These are phyloP conservation scores for Sphaerosporella brunnea DNA, from an alignment of 495 filamentous ascomycete species.

Conservation along the genomic window DNA sequence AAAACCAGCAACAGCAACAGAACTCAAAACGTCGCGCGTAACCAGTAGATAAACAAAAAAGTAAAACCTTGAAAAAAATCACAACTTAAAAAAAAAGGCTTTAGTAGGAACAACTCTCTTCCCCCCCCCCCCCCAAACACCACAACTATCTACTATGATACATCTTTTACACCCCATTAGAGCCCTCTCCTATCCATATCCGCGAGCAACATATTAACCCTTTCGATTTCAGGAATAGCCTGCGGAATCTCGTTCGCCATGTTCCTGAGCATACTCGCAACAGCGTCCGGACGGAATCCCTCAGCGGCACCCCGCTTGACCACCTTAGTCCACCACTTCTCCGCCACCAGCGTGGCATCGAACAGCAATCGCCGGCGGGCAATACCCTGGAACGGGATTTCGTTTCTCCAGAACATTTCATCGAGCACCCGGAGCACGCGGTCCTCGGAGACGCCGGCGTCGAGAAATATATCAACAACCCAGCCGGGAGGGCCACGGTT, in stretches of 20 bases:
- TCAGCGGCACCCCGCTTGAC: conserved; percentile 33
- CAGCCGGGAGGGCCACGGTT: conserved; percentile 51
- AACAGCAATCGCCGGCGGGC: conserved; percentile 42
- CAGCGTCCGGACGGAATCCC: not conserved
- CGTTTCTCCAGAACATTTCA: conserved; percentile 62
- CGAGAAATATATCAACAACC: conserved; percentile 65
- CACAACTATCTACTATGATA: too few species aligned
- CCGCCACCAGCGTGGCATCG: conserved; percentile 44
- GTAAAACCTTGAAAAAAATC: too few species aligned
- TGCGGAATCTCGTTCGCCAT: not conserved
- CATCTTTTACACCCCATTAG: not conserved
- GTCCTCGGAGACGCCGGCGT: conserved; percentile 57
- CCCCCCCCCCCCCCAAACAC: too few species aligned
- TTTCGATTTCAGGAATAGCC: not conserved
- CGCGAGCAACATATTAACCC: conserved; percentile 1
- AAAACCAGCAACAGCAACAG: too few species aligned
- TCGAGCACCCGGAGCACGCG: conserved; percentile 62
- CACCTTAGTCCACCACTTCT: conserved; percentile 46
- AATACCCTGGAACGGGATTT: conserved; percentile 58
- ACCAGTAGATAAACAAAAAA: too few species aligned
- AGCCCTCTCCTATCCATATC: conserved; percentile 1
- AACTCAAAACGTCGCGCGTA: too few species aligned
- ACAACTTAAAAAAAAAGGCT: too few species aligned
- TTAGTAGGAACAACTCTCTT: too few species aligned
- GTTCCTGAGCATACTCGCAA: not conserved